phyloP scores from a whole-genome alignment of 768 basidiomycete species.

The Pholiota microspora region DNA sequence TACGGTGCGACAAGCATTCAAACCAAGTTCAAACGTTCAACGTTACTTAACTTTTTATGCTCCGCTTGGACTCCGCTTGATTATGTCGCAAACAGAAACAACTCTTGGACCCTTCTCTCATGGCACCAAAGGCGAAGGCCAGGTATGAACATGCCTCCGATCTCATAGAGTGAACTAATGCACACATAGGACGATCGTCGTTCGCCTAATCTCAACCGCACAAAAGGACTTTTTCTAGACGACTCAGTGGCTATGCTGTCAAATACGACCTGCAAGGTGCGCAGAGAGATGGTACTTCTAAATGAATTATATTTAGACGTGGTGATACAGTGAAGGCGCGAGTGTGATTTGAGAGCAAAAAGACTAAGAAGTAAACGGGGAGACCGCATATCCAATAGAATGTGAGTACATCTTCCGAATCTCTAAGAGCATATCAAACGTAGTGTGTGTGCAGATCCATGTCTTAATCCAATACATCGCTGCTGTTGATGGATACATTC shows the following conservation, averaged over 20 bases:
- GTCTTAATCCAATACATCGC: no score
- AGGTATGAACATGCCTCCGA: background rate
- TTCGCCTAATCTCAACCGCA: conserved; percentile 83
- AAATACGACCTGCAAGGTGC: conserved; percentile 88
- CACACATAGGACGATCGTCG: background rate
- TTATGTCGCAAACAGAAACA: no score
- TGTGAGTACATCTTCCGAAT: no score
- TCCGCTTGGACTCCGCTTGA: no score
- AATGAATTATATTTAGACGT: background rate
- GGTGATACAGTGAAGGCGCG: conserved; percentile 70
- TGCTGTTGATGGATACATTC: no score
- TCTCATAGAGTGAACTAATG: background rate
- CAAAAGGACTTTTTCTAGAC: conserved; percentile 93
- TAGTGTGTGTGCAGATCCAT: no score
- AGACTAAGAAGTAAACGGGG: conserved; percentile 55
- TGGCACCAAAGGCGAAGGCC: background rate
- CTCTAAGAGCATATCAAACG: no score
- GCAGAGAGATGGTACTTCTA: conserved; percentile 14
- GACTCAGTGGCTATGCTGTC: conserved; percentile 75
- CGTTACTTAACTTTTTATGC: no score
- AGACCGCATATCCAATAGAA: no score
- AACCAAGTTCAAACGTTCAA: no score
- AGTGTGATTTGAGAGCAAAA: conserved; percentile 77
- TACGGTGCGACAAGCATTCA: no score
- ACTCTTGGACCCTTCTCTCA: no score